These are phyloP conservation scores for Schizochytrium sp. DNA, from an alignment of 108 stramenopile genomes.

Conservation along the genomic window DNA sequence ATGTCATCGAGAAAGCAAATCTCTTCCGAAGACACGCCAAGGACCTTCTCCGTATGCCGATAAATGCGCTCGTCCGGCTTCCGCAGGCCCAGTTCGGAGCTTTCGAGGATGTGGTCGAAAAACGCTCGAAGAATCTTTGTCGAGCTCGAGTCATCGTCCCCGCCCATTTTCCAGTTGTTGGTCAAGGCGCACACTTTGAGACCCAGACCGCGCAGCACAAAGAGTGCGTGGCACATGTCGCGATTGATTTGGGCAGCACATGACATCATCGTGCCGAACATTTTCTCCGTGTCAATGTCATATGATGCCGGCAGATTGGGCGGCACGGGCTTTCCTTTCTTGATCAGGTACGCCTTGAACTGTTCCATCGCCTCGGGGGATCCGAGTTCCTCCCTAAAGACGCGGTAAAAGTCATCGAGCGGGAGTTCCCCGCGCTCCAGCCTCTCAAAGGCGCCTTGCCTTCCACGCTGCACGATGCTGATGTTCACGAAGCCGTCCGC, in stretches of 20 bases:
- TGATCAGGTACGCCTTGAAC: not conserved
- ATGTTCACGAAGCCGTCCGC: constrained; percentile 9
- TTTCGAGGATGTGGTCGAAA: not conserved
- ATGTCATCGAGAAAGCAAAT: not conserved
- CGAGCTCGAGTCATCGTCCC: constrained; percentile 10
- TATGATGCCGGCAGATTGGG: not conserved
- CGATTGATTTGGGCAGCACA: not conserved
- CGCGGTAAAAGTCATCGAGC: not conserved
- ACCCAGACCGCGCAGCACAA: constrained; percentile 1
- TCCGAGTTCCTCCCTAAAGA: not conserved
- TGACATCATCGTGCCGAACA: not conserved
- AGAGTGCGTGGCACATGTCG: constrained; percentile 13
- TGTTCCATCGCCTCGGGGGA: not conserved
- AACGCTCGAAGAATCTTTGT: not conserved
- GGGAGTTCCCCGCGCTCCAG: constrained; percentile 4
- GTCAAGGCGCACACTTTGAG: not conserved
- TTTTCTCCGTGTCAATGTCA: not conserved
- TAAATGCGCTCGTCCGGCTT: not conserved
- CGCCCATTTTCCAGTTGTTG: constrained; percentile 13
- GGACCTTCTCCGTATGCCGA: not conserved
- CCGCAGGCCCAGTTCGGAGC: not conserved
- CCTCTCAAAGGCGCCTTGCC: not conserved
- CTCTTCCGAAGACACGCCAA: not conserved
- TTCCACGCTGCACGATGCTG: not conserved
- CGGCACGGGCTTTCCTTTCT: not conserved